Percentiles rank a stretch among this genome's conserved stretches.
These are phyloP conservation scores for Fusarium graminum DNA, from an alignment of 2,329 filamentous ascomycete genomes.

Conservation along the genomic window DNA sequence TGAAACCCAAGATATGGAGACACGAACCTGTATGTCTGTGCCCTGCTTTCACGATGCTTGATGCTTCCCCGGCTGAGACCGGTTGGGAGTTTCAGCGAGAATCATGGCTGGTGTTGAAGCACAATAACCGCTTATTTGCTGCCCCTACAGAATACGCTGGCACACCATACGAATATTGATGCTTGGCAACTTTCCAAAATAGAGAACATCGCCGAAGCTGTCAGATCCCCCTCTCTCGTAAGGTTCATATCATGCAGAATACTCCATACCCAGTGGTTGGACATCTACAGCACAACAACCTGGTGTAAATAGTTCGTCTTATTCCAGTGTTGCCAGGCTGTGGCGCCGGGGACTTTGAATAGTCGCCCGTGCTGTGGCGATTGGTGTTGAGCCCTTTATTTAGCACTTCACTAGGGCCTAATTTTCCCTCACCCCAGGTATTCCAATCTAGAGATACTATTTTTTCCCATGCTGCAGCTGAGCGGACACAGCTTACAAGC, in stretches of 20 bases:
- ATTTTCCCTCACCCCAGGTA: slow-evolving; percentile 4
- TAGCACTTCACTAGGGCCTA: neutral
- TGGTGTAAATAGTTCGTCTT: slow-evolving; percentile 12
- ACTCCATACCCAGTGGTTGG: neutral
- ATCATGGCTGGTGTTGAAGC: slow-evolving; percentile 25
- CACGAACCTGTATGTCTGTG: slow-evolving; percentile 17
- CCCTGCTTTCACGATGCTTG: slow-evolving; percentile 27
- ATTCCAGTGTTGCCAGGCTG: slow-evolving; percentile 12
- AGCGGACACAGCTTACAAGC: slow-evolving; percentile 5
- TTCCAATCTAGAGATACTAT: slow-evolving; percentile 18
- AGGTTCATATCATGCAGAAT: neutral
- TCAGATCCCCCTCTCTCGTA: slow-evolving; percentile 2
- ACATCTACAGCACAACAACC: slow-evolving; percentile 2
- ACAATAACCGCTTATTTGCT: slow-evolving; percentile 14
- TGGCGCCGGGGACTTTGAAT: slow-evolving; percentile 12
- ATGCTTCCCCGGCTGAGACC: slow-evolving; percentile 23
- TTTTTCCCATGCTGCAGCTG: neutral
- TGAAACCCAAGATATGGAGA: slow-evolving; percentile 22
- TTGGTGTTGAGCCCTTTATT: slow-evolving; percentile 26
- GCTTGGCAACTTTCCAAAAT: slow-evolving; percentile 14
- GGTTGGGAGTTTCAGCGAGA: slow-evolving; percentile 32
- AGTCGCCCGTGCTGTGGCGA: slow-evolving; percentile 39
- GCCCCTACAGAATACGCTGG: neutral
- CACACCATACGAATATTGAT: slow-evolving; percentile 22
- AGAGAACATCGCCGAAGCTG: slow-evolving; percentile 5